These are phyloP conservation scores for Claviceps sp. DNA, from an alignment of 2,329 filamentous ascomycete genomes.

Conservation along the genomic window DNA sequence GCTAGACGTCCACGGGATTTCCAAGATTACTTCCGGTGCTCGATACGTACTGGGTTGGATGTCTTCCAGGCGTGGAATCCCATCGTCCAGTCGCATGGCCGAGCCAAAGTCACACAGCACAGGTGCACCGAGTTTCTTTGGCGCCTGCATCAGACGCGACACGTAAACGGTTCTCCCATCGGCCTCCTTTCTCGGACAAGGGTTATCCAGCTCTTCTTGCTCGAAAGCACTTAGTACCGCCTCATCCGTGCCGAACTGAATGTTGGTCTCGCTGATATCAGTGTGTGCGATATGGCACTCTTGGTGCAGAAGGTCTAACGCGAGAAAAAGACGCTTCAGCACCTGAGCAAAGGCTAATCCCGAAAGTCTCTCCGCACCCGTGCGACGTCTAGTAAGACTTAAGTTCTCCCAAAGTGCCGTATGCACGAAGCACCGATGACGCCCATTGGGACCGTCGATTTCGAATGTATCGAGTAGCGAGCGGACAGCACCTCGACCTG, in stretches of 20 bases:
- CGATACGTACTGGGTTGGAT: conserved; percentile 28
- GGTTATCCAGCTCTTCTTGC: conserved; percentile 23
- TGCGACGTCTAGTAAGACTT: conserved; percentile 14
- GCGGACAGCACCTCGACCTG: conserved; percentile 18
- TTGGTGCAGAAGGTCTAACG: conserved; percentile 31
- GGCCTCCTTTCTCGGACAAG: conserved; percentile 27
- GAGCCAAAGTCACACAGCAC: conserved; percentile 38
- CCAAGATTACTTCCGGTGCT: conserved; percentile 33
- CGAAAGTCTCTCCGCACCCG: conserved; percentile 23
- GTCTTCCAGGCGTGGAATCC: conserved; percentile 18
- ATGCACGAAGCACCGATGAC: conserved; percentile 25
- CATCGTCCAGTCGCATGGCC: conserved; percentile 21
- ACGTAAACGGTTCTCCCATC: conserved; percentile 27
- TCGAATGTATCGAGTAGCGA: conserved; percentile 24
- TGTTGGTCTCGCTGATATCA: conserved; percentile 33
- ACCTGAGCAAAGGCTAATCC: conserved; percentile 19
- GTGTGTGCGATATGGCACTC: conserved; percentile 32
- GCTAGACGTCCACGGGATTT: conserved; percentile 29
- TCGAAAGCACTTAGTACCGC: conserved; percentile 25
- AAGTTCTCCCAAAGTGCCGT: conserved; percentile 12
- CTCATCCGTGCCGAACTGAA: conserved; percentile 29
- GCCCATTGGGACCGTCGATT: conserved; percentile 20
- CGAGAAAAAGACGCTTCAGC: conserved; percentile 27
- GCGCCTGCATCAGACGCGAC: conserved; percentile 25
- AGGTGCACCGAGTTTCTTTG: conserved; percentile 17